Conservation (phyloP, 2,329 filamentous ascomycete genomes). For the Rachicladosporium sp. region DNA sequence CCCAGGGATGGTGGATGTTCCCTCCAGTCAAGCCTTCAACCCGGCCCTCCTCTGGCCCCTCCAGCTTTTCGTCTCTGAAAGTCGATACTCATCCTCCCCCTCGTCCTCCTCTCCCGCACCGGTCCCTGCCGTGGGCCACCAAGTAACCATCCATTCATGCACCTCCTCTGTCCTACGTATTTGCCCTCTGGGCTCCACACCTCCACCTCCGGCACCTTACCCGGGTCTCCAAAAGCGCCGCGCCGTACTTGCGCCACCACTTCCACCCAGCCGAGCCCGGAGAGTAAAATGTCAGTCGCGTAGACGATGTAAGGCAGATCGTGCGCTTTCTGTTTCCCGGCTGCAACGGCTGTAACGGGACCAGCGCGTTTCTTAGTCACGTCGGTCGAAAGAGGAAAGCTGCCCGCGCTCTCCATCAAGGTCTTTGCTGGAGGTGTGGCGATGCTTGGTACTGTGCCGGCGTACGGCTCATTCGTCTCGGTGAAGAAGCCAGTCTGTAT, state of each 20-base stretch:
- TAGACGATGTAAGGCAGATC: constrained; percentile 68
- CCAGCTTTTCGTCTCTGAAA: constrained; percentile 15
- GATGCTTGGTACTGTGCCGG: constrained; percentile 50
- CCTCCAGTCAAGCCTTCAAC: too few relatives aligned
- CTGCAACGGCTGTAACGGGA: constrained; percentile 51
- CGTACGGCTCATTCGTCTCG: constrained; percentile 40
- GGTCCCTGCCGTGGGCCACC: constrained; percentile 31
- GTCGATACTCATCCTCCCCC: constrained; percentile 54
- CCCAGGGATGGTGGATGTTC: too few relatives aligned
- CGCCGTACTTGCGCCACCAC: constrained; percentile 64
- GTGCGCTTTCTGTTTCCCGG: constrained; percentile 51
- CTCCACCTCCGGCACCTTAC: constrained; percentile 53
- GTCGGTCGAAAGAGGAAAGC: constrained; percentile 64
- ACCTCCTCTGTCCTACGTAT: constrained; percentile 54
- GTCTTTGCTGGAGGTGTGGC: constrained; percentile 26
- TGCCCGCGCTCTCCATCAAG: constrained; percentile 51
- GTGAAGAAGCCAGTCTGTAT: constrained; percentile 44
- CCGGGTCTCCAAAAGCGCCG: constrained; percentile 11
- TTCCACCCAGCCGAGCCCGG: constrained; percentile 90
- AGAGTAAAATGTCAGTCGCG: constrained; percentile 73
- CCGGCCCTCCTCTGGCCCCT: constrained; percentile 2
- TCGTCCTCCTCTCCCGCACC: constrained; percentile 36
- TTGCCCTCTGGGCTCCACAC: constrained; percentile 77
- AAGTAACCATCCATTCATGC: constrained; percentile 60
- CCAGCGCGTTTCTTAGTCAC: constrained; percentile 71